Percentiles rank a stretch among this genome's conserved stretches.
These are phyloP conservation scores for Crotalaria pallida DNA, from an alignment of 306 rosid species.

Conservation along the genomic window DNA sequence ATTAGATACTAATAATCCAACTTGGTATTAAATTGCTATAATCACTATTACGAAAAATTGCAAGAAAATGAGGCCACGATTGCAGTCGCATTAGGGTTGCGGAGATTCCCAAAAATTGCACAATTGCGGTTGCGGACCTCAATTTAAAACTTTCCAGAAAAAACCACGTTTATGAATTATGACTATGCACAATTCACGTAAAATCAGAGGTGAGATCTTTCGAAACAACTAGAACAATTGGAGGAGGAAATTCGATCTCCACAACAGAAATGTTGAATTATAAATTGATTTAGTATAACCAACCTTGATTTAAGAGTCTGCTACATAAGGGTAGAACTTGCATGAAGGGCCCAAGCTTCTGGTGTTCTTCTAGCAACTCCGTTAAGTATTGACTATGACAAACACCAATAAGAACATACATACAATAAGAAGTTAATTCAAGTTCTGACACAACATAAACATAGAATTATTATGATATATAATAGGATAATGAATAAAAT, in stretches of 20 bases:
- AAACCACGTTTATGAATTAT: neutral
- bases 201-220: neutral
- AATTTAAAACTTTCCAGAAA: too few relatives aligned
- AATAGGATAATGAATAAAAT: conserved; percentile 5
- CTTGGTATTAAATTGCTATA: too few relatives aligned
- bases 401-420: conserved; percentile 12
- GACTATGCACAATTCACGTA: neutral
- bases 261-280: neutral
- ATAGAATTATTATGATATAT: too few relatives aligned
- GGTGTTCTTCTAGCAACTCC: conserved; percentile 49
- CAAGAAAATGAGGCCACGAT: too few relatives aligned
- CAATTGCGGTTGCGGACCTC: too few relatives aligned
- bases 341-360: conserved; percentile 54
- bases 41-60: too few relatives aligned
- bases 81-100: too few relatives aligned
- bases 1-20: conserved; percentile 14
- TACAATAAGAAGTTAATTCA: conserved; percentile 13
- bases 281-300: conserved; percentile 9
- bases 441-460: neutral
- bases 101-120: too few relatives aligned
- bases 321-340: conserved; percentile 55
- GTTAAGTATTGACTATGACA: conserved; percentile 46
- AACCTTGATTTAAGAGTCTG: conserved; percentile 57
- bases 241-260: neutral
- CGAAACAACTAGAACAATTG: neutral